These are phyloP conservation scores for Aspergillus fischeri DNA, from an alignment of 2,329 filamentous ascomycete species.

Conservation along the genomic window DNA sequence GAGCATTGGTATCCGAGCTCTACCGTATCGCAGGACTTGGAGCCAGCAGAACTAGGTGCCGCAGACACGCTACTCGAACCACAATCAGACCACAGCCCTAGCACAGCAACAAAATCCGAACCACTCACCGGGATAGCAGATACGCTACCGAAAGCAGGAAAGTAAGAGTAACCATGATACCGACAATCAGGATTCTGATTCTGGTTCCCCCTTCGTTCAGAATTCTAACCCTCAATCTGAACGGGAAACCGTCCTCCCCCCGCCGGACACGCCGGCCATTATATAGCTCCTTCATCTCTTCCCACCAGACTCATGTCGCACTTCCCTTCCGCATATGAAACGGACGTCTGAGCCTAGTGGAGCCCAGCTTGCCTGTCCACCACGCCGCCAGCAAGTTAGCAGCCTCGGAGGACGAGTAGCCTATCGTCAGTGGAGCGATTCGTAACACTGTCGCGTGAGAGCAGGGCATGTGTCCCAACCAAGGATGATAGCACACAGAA, in stretches of 20 bases:
- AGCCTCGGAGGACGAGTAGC: no score
- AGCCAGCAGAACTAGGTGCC: neutral
- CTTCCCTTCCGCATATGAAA: neutral
- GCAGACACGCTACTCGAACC: constrained; percentile 6
- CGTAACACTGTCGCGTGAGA: neutral
- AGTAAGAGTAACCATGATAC: constrained; percentile 10
- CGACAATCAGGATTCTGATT: neutral
- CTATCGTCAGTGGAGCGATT: neutral
- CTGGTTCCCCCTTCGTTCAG: neutral
- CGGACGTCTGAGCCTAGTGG: neutral
- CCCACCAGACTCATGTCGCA: neutral
- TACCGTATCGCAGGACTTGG: constrained; percentile 48
- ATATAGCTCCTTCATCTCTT: neutral
- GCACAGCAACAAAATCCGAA: neutral
- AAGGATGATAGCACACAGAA: no score
- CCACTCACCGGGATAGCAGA: constrained; percentile 13
- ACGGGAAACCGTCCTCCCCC: constrained; percentile 4
- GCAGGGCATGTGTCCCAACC: no score
- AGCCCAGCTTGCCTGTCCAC: neutral
- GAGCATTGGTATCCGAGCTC: constrained; percentile 61
- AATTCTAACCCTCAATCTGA: neutral
- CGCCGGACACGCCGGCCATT: neutral
- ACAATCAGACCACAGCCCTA: neutral
- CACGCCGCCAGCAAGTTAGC: neutral
- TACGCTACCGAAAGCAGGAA: constrained; percentile 8